Evolutionary conservation across 1,284 basidiomycete genomes (phyloP).

Genomic region (Sporisorium reilianum): DNA sequence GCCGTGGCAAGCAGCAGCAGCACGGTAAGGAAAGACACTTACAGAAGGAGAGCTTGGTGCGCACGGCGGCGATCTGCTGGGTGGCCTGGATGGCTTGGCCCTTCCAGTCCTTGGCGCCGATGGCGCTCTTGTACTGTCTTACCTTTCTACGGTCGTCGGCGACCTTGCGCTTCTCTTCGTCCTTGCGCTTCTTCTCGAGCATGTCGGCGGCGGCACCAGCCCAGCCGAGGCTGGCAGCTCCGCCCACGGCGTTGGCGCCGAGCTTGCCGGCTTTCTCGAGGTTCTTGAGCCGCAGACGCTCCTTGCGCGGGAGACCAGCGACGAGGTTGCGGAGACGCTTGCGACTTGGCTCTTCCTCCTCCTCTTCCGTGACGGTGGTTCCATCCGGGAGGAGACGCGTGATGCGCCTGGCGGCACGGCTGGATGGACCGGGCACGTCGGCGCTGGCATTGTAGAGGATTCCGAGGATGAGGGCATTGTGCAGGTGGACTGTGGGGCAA

Average conservation of each 20-base stretch:
- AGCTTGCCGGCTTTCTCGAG: conserved; percentile 56
- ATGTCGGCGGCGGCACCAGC: conserved; percentile 68
- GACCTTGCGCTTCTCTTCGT: conserved; percentile 66
- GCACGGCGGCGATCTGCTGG: conserved; percentile 52
- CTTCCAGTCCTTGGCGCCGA: conserved; percentile 66
- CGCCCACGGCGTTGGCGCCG: conserved; percentile 32
- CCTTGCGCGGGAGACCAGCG: conserved; percentile 59
- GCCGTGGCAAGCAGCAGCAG: conserved; percentile 18
- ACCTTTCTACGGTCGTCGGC: conserved; percentile 64
- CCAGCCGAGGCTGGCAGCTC: conserved; percentile 57
- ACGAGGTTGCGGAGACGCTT: conserved; percentile 66
- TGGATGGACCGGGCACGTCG: conserved; percentile 60
- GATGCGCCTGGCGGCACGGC: conserved; percentile 39
- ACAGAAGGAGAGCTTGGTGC: conserved; percentile 53
- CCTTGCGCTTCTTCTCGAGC: conserved; percentile 68
- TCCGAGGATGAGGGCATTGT: conserved; percentile 71
- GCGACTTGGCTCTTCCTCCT: conserved; percentile 55
- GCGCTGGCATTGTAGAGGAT: conserved; percentile 70
- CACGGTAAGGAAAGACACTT: conserved; percentile 15
- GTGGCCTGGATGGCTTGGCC: conserved; percentile 49
- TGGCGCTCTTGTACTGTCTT: conserved; percentile 59
- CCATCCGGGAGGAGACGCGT: conserved; percentile 47
- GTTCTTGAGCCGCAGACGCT: conserved; percentile 62
- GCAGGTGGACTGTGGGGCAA: conserved; percentile 67
- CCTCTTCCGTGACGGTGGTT: conserved; percentile 47